These are phyloP conservation scores for Chaetomidium leptoderma DNA, from an alignment of 495 filamentous ascomycete genomes.

Conservation along the genomic window DNA sequence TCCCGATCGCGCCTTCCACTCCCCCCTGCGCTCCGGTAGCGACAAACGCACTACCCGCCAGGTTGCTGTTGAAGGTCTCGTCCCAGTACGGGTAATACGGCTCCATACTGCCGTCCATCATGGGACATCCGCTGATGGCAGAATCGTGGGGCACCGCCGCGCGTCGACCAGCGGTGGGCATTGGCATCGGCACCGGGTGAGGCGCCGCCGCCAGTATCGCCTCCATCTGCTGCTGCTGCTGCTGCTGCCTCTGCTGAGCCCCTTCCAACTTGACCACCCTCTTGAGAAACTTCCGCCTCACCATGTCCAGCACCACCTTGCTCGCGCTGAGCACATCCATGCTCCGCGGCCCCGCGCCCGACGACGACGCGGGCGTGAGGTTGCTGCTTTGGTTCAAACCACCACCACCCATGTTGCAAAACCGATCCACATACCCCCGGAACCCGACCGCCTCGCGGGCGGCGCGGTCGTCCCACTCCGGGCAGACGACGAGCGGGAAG, in stretches of 20 bases:
- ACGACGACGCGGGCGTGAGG: too few species aligned
- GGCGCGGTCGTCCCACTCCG: conserved; percentile 35
- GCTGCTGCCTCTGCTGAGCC: background rate
- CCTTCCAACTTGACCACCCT: conserved; percentile 35
- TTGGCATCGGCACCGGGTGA: conserved; percentile 3
- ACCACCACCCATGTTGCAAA: conserved; percentile 23
- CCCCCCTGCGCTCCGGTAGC: background rate
- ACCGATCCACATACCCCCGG: conserved; percentile 26
- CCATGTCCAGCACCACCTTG: conserved; percentile 37
- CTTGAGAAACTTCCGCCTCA: conserved; percentile 37
- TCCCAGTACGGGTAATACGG: conserved; percentile 41
- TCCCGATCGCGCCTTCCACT: background rate
- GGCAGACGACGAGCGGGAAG: conserved; percentile 36
- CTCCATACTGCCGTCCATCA: conserved; percentile 46
- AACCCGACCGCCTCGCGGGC: conserved; percentile 33
- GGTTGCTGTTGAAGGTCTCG: conserved; percentile 25
- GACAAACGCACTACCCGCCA: background rate
- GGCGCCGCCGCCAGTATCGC: background rate
- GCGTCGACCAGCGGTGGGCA: background rate
- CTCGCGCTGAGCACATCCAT: conserved; percentile 38
- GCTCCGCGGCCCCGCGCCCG: background rate
- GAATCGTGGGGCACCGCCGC: conserved; percentile 1
- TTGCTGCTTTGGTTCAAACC: too few species aligned
- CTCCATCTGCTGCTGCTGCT: conserved; percentile 9
- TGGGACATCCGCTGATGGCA: conserved; percentile 34